phyloP scores from a whole-genome alignment of 2,329 filamentous ascomycete genomes.

The Akanthomyces muscarius region DNA sequence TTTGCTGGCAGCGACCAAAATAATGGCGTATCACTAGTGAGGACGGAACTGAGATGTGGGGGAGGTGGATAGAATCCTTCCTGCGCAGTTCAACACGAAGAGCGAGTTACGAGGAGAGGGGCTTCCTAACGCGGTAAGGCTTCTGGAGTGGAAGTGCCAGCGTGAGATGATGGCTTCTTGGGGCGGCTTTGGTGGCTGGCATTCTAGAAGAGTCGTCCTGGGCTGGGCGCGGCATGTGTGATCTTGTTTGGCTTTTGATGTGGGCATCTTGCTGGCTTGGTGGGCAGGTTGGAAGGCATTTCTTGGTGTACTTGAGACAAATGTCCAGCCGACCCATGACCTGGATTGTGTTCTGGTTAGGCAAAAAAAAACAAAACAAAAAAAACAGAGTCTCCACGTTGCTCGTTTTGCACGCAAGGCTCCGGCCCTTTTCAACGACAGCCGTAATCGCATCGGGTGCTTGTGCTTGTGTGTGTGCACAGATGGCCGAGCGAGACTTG shows the following conservation, averaged over 20 bases:
- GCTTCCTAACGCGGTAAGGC: conserved; percentile 1
- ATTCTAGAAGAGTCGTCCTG: conserved; percentile 9
- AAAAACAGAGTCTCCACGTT: neutral
- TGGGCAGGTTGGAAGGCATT: neutral
- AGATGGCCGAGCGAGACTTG: too few species aligned
- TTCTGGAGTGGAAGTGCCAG: neutral
- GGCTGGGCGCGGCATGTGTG: neutral
- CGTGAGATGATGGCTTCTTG: neutral
- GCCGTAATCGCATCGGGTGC: too few species aligned
- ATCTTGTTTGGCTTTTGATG: neutral
- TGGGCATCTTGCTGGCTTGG: neutral
- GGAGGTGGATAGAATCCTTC: neutral
- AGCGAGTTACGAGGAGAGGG: neutral
- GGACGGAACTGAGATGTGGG: neutral
- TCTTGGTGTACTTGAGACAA: neutral
- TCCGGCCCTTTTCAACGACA: neutral
- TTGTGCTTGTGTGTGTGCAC: too few species aligned
- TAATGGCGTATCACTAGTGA: neutral
- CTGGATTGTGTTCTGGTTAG: neutral
- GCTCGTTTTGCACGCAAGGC: neutral
- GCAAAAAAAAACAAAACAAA: too few species aligned
- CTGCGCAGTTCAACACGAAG: neutral
- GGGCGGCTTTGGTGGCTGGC: neutral
- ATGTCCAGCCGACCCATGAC: neutral
- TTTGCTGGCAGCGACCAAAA: too few species aligned